These are phyloP conservation scores for Drechslera avenae DNA, from an alignment of 2,329 filamentous ascomycete genomes.

Conservation along the genomic window DNA sequence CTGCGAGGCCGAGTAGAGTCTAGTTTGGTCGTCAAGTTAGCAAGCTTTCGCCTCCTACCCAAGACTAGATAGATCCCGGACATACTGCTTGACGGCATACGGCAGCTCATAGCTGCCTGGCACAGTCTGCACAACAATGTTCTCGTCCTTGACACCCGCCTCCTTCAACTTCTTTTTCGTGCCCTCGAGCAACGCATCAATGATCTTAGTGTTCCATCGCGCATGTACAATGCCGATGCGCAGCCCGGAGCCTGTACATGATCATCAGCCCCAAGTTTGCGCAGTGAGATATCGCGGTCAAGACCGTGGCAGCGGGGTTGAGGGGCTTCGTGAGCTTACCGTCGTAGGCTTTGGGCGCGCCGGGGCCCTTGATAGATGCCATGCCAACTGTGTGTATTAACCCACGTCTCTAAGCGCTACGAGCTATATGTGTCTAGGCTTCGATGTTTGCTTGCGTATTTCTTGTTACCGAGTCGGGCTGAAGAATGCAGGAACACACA, in stretches of 20 bases:
- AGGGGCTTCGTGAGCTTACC: conserved; percentile 48
- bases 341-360: conserved; percentile 62
- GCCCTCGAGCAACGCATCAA: conserved; percentile 81
- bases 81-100: conserved; percentile 82
- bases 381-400: conserved; percentile 38
- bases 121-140: conserved; percentile 87
- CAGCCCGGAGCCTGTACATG: conserved; percentile 60
- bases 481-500: conserved; percentile 38
- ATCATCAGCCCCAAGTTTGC: conserved; percentile 9
- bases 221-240: conserved; percentile 96
- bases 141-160: conserved; percentile 82
- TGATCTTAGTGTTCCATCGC: conserved; percentile 90
- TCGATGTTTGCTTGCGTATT: background rate
- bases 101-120: conserved; percentile 95
- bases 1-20: conserved; percentile 83
- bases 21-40: conserved; percentile 42
- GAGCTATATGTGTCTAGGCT: too few relatives aligned
- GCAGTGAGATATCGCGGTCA: background rate
- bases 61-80: conserved; percentile 11
- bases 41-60: conserved; percentile 9
- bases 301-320: conserved; percentile 7
- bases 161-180: conserved; percentile 76
- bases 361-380: conserved; percentile 67
- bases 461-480: conserved; percentile 16
- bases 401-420: background rate